A percentile compares a stretch with the other conserved stretches of the same genome.
Evolutionary conservation across 2,329 filamentous ascomycete species (phyloP).

Genomic region (Colletotrichum paranaense): DNA sequence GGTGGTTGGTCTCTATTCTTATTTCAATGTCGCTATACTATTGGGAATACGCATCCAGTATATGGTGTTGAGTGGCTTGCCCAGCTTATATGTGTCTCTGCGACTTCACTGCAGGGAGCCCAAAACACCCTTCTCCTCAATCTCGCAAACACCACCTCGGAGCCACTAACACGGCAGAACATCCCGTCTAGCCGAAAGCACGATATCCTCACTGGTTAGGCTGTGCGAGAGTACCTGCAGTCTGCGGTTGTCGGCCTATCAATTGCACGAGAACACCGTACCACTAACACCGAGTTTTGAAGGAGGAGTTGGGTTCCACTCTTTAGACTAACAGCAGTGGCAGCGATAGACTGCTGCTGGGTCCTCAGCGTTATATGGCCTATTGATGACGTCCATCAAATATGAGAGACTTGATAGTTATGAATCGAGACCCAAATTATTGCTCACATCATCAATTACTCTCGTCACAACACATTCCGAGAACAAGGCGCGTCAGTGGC

Average conservation of each 20-base stretch:
- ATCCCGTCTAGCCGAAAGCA: slow-evolving; percentile 27
- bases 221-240: background rate
- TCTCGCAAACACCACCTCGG: slow-evolving; percentile 9
- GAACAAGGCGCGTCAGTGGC: background rate
- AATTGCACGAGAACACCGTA: slow-evolving; percentile 24
- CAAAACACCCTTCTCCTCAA: background rate
- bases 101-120: background rate
- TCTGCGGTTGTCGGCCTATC: slow-evolving; percentile 29
- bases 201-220: slow-evolving; percentile 2
- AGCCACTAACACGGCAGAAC: slow-evolving; percentile 8
- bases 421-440: no score
- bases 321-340: background rate
- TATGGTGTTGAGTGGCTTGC: background rate
- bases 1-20: background rate
- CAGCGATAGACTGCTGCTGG: background rate
- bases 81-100: background rate
- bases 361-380: no score
- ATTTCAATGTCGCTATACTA: background rate
- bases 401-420: no score
- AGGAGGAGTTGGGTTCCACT: slow-evolving; percentile 2
- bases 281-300: slow-evolving; percentile 13
- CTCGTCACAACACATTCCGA: background rate
- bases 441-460: no score
- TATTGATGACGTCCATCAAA: background rate
- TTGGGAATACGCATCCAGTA: background rate